Evolutionary conservation across 345 rosid genomes (phyloP).

Genomic region (Aquilaria sinensis): DNA sequence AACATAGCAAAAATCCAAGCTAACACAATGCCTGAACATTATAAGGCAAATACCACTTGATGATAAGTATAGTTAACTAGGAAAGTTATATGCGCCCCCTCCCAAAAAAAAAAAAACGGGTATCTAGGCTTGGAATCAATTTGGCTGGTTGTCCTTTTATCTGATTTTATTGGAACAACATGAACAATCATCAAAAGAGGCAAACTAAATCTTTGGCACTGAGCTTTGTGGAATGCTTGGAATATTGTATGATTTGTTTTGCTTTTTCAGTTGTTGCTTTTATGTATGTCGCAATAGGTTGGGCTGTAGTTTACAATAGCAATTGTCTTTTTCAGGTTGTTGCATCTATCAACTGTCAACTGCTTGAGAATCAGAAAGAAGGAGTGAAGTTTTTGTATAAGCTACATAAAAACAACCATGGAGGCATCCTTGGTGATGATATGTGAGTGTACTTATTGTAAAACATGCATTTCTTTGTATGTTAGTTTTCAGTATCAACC

Average conservation of each 20-base stretch:
- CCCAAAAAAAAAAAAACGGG: conserved; percentile 68
- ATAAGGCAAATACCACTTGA: background rate
- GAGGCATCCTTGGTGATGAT: conserved; percentile 96
- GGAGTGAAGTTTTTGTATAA: conserved; percentile 73
- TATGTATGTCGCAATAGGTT: conserved; percentile 83
- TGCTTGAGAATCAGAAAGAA: conserved; percentile 81
- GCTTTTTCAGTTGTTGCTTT: conserved; percentile 51
- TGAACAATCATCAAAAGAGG: conserved; percentile 49
- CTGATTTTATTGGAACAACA: too few relatives aligned
- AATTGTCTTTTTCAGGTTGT: conserved; percentile 63
- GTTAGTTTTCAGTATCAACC: too few relatives aligned
- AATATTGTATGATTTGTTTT: conserved; percentile 1
- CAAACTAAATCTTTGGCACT: conserved; percentile 52
- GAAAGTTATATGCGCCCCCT: background rate
- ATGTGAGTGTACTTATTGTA: conserved; percentile 47
- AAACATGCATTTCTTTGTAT: background rate
- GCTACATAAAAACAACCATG: conserved; percentile 69
- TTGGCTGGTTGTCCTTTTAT: conserved; percentile 4
- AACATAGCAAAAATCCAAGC: too few relatives aligned
- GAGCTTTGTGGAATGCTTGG: conserved; percentile 21
- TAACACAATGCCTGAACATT: background rate
- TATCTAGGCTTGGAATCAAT: conserved; percentile 71
- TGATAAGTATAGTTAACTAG: background rate
- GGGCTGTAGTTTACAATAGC: conserved; percentile 75
- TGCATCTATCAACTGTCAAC: conserved; percentile 77